Base-by-base conservation (phyloP, 208 protist species). In the Leishmania tarentolae region DNA sequence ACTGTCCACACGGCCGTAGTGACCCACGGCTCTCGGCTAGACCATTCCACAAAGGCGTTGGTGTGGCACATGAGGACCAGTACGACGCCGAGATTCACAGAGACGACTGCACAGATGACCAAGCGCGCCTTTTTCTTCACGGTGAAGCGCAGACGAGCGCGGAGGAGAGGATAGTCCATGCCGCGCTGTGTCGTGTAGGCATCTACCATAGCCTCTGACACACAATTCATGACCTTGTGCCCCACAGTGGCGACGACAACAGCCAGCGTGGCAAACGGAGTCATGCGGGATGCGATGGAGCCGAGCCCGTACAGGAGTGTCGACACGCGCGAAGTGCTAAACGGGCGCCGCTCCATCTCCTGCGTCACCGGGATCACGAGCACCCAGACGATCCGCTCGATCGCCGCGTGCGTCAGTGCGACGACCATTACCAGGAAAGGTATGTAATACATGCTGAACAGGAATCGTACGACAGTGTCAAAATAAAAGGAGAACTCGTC, bases 371-470 rank as follows among this genome's bases (percentile, higher is more conserved):
- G 94, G 70, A 96, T 85, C 53, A 97, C 89, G 37, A 96, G 86
- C 42, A 94, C 88, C 91, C 92, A 97, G 46, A 96, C 94, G 77
- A 97, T 88, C 31, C 90, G 90, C 87, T 95, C 85, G 75, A 97
- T 86, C 7, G 86, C 91, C 73, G 91, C 94, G 81, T 97, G 94
- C 44, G 94, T 97, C 46, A 95, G 76, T 9, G 92, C 89, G 35
- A 95, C 21, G 50, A 92, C 82, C 37, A 96, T 79, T 3, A 82
- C 87, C 3, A 97, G 83, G 56, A 86, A 81, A 31, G 94, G 92
- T 47, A 97, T 80, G 83, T 96, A 93, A 83, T 95, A 97, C 19
- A 94, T 40, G 42, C 85, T 84, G 80, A 97, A 96, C 42, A 95
- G 66, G 21, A 87, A 81, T 13, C 94, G 92, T 11, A 96, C 75